Percentiles rank a stretch among this genome's conserved stretches.
Conservation (phyloP, 2,329 filamentous ascomycete species). For the Colletotrichum godetiae region DNA sequence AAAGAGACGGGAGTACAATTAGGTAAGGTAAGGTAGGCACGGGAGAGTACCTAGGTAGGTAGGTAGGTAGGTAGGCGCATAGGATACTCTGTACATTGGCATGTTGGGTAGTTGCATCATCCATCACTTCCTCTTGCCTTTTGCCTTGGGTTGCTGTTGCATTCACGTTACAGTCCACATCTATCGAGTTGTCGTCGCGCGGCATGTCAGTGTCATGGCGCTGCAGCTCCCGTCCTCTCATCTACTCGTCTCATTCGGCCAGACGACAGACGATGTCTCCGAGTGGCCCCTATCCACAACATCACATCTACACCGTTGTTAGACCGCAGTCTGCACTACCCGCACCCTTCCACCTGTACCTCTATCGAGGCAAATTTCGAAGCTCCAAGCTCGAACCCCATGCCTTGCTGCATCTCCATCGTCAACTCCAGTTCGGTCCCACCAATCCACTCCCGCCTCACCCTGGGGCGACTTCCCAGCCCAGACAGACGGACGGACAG, state of each 20-base stretch:
- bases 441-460: background rate
- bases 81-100: background rate
- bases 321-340: too few relatives aligned
- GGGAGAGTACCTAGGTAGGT: too few relatives aligned
- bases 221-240: too few relatives aligned
- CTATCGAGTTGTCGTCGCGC: too few relatives aligned
- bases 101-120: background rate
- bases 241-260: too few relatives aligned
- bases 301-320: background rate
- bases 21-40: too few relatives aligned
- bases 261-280: too few relatives aligned
- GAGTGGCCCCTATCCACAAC: too few relatives aligned
- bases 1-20: background rate
- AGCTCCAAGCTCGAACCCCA: background rate
- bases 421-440: background rate
- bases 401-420: background rate
- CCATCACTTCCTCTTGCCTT: background rate
- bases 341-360: background rate
- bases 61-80: too few relatives aligned
- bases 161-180: too few relatives aligned
- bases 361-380: background rate
- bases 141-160: too few relatives aligned
- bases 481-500: background rate
- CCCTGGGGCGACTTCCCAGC: background rate
- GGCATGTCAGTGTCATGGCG: too few relatives aligned